phyloP scores from a whole-genome alignment of 495 filamentous ascomycete genomes.

The Schizothecium vesticola region DNA sequence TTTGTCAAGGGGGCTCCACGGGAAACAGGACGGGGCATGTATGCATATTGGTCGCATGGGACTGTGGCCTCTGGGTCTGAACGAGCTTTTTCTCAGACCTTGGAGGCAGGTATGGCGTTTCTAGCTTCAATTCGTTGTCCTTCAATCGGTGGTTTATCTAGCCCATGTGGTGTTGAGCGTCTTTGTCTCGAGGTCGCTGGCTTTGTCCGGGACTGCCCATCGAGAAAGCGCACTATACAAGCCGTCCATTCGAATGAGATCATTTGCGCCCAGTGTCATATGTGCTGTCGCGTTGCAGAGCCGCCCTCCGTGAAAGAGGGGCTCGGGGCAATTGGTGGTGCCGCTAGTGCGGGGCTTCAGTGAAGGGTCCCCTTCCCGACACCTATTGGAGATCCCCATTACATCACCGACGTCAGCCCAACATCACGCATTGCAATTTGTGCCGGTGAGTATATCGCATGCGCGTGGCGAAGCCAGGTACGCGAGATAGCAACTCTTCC shows the following conservation, averaged over 20 bases:
- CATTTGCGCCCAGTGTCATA: neutral
- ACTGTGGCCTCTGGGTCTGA: neutral
- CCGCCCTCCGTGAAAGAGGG: neutral
- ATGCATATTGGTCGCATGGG: conserved; percentile 1
- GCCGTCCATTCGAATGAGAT: neutral
- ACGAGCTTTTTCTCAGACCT: neutral
- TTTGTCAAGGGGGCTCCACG: neutral
- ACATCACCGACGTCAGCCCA: conserved; percentile 21
- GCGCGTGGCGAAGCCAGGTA: neutral
- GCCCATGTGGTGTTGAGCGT: neutral
- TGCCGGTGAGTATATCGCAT: neutral
- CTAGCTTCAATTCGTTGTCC: neutral
- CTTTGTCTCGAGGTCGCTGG: neutral
- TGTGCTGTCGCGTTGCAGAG: neutral
- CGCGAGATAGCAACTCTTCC: neutral
- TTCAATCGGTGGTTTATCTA: neutral
- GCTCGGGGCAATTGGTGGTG: neutral
- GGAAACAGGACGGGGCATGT: conserved; percentile 10
- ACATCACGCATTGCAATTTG: conserved; percentile 9
- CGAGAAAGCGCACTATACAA: neutral
- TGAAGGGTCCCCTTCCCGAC: neutral
- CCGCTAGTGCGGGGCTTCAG: neutral
- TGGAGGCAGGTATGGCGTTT: neutral
- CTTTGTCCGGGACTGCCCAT: neutral
- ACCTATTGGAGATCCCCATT: conserved; percentile 1